Conservation (phyloP, 176 grass and related monocot species). For the Aegilops speltoides region DNA sequence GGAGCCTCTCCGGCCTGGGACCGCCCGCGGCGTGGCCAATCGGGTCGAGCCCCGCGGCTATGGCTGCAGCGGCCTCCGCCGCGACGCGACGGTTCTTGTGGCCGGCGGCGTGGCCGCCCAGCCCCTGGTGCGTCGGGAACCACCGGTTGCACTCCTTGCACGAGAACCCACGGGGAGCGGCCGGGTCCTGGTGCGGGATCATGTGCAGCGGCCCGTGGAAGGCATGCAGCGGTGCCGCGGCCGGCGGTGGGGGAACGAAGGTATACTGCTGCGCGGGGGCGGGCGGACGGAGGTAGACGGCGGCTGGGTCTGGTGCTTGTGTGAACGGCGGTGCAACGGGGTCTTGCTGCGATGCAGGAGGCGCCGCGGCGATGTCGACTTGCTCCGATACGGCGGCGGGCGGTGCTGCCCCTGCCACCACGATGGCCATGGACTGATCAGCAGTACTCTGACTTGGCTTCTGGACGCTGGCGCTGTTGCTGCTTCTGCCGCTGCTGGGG, state of each 20-base stretch:
- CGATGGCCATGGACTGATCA: neutral
- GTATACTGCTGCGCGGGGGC: neutral
- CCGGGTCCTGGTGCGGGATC: neutral
- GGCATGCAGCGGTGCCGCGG: neutral
- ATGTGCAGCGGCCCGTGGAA: neutral
- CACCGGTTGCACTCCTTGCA: constrained; percentile 16
- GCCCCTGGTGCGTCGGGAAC: constrained; percentile 34
- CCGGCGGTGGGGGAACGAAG: neutral
- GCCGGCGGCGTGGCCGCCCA: constrained; percentile 41
- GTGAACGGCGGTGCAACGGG: neutral
- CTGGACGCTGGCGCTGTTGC: neutral
- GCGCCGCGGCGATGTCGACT: neutral
- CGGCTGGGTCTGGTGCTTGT: neutral
- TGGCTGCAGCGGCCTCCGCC: neutral
- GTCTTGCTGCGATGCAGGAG: neutral
- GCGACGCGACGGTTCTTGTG: constrained; percentile 34
- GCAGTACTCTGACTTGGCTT: neutral
- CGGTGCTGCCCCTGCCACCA: neutral
- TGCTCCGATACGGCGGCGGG: neutral
- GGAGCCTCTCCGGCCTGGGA: neutral
- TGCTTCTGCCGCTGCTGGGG: neutral
- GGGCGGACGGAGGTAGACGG: neutral
- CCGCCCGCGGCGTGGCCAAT: neutral
- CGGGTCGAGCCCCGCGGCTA: neutral
- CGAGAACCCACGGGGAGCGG: neutral